Conservation (phyloP, 495 filamentous ascomycete species). For the Glonium stellatum region DNA sequence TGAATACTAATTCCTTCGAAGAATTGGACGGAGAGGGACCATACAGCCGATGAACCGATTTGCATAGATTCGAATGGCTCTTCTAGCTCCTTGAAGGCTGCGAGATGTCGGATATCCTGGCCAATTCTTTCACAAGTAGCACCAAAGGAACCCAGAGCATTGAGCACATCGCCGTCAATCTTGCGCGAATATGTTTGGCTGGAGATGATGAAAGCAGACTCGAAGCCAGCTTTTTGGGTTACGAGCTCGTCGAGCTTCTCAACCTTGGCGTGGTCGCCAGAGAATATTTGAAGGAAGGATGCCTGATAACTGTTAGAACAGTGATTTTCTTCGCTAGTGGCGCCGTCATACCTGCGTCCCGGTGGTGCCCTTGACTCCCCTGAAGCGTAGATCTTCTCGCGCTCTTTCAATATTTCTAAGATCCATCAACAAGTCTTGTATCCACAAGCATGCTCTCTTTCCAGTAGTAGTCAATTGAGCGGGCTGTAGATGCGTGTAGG, state of each 20-base stretch:
- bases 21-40: constrained; percentile 3
- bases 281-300: constrained; percentile 76
- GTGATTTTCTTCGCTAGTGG: too few relatives aligned
- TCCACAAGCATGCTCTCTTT: constrained; percentile 72
- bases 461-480: constrained; percentile 78
- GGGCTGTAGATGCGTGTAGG: constrained; percentile 75
- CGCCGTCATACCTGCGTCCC: constrained; percentile 47
- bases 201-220: constrained; percentile 62
- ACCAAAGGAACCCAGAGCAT: constrained; percentile 75
- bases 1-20: neutral
- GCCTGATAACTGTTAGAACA: constrained; percentile 37
- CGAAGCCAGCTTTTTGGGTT: constrained; percentile 79
- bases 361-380: constrained; percentile 60
- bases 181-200: constrained; percentile 79
- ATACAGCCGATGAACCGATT: constrained; percentile 39
- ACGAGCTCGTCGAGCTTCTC: constrained; percentile 67
- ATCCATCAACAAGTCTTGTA: constrained; percentile 83
- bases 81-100: constrained; percentile 73
- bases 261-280: constrained; percentile 70
- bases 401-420: constrained; percentile 73
- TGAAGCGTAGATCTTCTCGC: constrained; percentile 68
- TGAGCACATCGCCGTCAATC: constrained; percentile 73
- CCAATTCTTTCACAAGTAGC: constrained; percentile 70
- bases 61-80: constrained; percentile 84
- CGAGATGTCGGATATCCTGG: constrained; percentile 73